Evolutionary conservation across 2,329 filamentous ascomycete genomes (phyloP).

Genomic region (Escovopsis sp.): DNA sequence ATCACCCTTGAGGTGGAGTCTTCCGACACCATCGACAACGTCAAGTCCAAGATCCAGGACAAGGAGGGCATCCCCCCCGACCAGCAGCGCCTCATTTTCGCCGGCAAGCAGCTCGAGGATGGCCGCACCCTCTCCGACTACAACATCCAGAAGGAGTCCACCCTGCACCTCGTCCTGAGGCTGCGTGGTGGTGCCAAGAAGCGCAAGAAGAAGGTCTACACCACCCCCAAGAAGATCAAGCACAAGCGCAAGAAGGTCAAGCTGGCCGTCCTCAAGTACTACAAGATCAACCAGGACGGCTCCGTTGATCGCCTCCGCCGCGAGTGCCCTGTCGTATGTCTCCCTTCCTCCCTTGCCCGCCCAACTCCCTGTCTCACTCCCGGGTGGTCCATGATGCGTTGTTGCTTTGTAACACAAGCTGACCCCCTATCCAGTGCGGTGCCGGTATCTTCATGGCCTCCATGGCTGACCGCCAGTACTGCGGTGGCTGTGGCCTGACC

Average conservation of each 20-base stretch:
- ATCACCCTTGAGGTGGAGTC: conserved; percentile 99
- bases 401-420: neutral
- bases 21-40: conserved; percentile 99
- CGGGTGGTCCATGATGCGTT: neutral
- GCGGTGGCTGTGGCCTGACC: conserved; percentile 57
- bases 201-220: conserved; percentile 99
- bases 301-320: conserved; percentile 98
- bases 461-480: conserved; percentile 99
- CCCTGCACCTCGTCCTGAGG: conserved; percentile 93
- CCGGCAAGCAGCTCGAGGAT: conserved; percentile 99
- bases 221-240: conserved; percentile 99
- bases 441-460: conserved; percentile 99
- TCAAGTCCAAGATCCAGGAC: conserved; percentile 97
- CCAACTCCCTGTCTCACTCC: too few species aligned
- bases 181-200: conserved; percentile 99
- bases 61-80: conserved; percentile 99
- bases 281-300: conserved; percentile 99
- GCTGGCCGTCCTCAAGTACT: conserved; percentile 99
- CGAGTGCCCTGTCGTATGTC: conserved; percentile 70
- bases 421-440: conserved; percentile 53
- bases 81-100: conserved; percentile 99
- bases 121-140: conserved; percentile 98
- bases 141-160: conserved; percentile 99
- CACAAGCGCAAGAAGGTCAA: conserved; percentile 99
- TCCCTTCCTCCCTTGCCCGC: neutral